Conservation (phyloP, 2,329 filamentous ascomycete genomes). For the Mollisia scopiformis region DNA sequence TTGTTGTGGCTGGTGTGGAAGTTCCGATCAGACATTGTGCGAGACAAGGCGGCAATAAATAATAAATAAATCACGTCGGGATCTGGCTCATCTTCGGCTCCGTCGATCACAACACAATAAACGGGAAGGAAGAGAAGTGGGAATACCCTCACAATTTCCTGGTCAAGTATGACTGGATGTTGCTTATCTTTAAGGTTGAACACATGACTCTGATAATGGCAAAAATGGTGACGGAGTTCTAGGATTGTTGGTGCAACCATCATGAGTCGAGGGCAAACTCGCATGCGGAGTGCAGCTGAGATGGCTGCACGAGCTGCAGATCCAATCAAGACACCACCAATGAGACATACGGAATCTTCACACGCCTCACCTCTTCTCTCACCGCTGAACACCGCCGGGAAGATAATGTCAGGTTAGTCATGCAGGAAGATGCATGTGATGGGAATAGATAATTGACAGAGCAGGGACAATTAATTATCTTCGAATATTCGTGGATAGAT, state of each 20-base stretch:
- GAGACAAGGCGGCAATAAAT: conserved; percentile 11
- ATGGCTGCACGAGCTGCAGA: conserved; percentile 1
- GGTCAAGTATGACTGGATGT: neutral
- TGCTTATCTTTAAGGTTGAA: conserved; percentile 18
- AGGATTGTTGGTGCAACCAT: conserved; percentile 7
- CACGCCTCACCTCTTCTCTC: neutral
- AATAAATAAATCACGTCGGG: conserved; percentile 7
- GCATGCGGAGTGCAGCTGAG: neutral
- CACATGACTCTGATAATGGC: conserved; percentile 16
- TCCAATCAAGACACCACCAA: neutral
- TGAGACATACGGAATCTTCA: neutral
- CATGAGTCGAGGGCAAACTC: neutral
- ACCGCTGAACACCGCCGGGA: neutral
- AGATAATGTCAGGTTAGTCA: neutral
- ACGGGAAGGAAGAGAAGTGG: neutral
- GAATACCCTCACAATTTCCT: conserved; percentile 23
- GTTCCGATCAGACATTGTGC: conserved; percentile 6
- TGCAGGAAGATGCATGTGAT: neutral
- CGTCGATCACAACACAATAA: conserved; percentile 11
- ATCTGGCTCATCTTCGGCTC: conserved; percentile 12
- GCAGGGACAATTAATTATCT: too few relatives aligned
- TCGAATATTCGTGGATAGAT: too few relatives aligned
- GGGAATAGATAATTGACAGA: neutral
- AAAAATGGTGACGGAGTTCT: conserved; percentile 3
- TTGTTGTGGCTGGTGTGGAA: neutral